Percentiles rank a stretch among this genome's conserved stretches.
These are phyloP conservation scores for Phaseolus coccineus DNA, from an alignment of 331 rosid genomes.

Conservation along the genomic window DNA sequence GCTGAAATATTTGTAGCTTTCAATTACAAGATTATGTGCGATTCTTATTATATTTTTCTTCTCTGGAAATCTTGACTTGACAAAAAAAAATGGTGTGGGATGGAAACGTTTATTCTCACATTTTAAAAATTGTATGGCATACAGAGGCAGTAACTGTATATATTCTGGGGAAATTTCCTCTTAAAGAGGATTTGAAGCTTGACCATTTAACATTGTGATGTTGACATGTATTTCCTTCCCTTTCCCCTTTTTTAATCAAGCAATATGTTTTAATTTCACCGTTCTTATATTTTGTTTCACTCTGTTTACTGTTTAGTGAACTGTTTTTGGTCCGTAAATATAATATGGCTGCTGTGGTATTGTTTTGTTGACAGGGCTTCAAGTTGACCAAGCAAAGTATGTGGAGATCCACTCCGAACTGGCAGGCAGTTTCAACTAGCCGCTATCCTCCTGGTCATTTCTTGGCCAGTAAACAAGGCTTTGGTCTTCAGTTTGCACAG, in stretches of 20 bases:
- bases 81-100: neutral
- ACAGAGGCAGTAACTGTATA: neutral
- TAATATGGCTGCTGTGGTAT: neutral
- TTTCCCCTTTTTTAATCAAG: neutral
- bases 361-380: constrained; percentile 67
- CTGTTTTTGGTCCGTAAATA: neutral
- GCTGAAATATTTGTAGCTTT: neutral
- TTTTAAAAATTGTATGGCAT: neutral
- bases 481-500: constrained; percentile 95
- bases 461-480: constrained; percentile 88
- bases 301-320: neutral
- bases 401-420: constrained; percentile 83
- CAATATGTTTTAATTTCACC: neutral
- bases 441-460: constrained; percentile 92
- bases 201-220: neutral
- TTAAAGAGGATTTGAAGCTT: neutral
- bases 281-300: neutral
- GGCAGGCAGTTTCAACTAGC: constrained; percentile 86
- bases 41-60: neutral
- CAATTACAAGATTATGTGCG: neutral
- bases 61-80: neutral
- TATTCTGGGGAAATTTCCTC: neutral
- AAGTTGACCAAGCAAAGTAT: constrained; percentile 85
- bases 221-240: constrained; percentile 8
- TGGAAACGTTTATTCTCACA: neutral